Conservation (phyloP, 768 basidiomycete genomes). For the Phlegmacium glaucopus region DNA sequence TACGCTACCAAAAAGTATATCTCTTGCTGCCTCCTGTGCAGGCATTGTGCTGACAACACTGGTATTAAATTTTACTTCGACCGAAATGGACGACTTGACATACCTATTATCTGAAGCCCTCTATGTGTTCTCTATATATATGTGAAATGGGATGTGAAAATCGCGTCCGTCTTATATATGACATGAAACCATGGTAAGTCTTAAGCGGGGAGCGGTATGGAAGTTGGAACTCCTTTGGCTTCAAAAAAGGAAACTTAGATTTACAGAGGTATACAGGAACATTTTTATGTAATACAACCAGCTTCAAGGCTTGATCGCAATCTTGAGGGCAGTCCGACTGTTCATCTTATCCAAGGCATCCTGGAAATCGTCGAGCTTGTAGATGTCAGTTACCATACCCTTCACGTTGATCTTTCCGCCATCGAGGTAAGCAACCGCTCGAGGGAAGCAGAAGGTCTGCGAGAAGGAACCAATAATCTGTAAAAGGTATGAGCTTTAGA, state of each 20-base stretch:
- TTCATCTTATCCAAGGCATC: slow-evolving; percentile 71
- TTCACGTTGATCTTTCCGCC: slow-evolving; percentile 78
- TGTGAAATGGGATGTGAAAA: no score
- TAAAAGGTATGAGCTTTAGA: slow-evolving; percentile 15
- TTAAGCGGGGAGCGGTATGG: no score
- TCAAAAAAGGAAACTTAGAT: no score
- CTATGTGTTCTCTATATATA: no score
- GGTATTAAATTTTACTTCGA: no score
- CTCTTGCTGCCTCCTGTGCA: slow-evolving; percentile 34
- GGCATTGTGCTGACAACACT: slow-evolving; percentile 5
- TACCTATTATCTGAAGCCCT: no score
- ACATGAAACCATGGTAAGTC: no score
- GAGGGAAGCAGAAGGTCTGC: slow-evolving; percentile 86
- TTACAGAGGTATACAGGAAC: background rate
- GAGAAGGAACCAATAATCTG: slow-evolving; percentile 92
- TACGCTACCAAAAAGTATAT: slow-evolving; percentile 58
- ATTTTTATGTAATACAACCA: background rate
- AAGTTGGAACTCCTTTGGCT: no score
- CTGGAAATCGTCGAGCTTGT: slow-evolving; percentile 67
- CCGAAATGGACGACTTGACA: background rate
- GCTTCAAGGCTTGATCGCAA: slow-evolving; percentile 52
- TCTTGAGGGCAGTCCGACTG: slow-evolving; percentile 57
- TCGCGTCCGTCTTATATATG: no score
- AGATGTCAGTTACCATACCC: slow-evolving; percentile 69
- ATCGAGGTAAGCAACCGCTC: slow-evolving; percentile 87